Percentiles rank a stretch among this genome's conserved stretches.
These are phyloP conservation scores for Diplodia corticola DNA, from an alignment of 2,329 filamentous ascomycete species.

Conservation along the genomic window DNA sequence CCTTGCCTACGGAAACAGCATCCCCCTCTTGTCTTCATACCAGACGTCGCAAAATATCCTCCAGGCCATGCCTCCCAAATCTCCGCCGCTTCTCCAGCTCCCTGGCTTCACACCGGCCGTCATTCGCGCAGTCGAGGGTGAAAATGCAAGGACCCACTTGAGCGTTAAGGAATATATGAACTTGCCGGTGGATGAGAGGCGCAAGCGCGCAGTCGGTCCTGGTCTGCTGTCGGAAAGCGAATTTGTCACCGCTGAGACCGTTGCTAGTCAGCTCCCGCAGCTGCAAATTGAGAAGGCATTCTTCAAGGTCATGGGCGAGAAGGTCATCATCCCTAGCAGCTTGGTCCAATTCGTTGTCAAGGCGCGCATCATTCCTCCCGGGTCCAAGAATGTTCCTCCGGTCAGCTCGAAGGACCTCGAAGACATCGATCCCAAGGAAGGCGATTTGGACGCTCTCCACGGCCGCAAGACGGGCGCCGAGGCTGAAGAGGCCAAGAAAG, in stretches of 20 bases:
- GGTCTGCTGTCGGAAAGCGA: conserved; percentile 72
- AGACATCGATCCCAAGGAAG: conserved; percentile 89
- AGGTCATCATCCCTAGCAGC: conserved; percentile 85
- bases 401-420: conserved; percentile 79
- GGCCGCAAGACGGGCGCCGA: conserved; percentile 59
- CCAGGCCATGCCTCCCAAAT: conserved; percentile 80
- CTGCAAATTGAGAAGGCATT: conserved; percentile 88
- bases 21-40: conserved; percentile 80
- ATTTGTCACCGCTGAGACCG: conserved; percentile 71
- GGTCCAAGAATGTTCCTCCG: conserved; percentile 70
- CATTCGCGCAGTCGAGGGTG: conserved; percentile 67
- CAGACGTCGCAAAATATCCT: conserved; percentile 81
- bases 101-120: conserved; percentile 74
- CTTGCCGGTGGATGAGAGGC: conserved; percentile 72
- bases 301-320: conserved; percentile 97
- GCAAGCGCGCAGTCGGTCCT: conserved; percentile 68
- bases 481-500: conserved; percentile 60
- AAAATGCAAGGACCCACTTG: conserved; percentile 62
- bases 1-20: conserved; percentile 81
- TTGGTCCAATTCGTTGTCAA: conserved; percentile 95
- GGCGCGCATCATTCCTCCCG: conserved; percentile 88
- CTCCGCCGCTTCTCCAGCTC: conserved; percentile 87
- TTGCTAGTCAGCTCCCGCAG: conserved; percentile 81
- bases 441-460: conserved; percentile 81
- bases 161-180: conserved; percentile 88